Percentiles rank a stretch among this genome's conserved stretches.
phyloP scores from a whole-genome alignment of 345 rosid species.

The Rubroshorea leprosula region DNA sequence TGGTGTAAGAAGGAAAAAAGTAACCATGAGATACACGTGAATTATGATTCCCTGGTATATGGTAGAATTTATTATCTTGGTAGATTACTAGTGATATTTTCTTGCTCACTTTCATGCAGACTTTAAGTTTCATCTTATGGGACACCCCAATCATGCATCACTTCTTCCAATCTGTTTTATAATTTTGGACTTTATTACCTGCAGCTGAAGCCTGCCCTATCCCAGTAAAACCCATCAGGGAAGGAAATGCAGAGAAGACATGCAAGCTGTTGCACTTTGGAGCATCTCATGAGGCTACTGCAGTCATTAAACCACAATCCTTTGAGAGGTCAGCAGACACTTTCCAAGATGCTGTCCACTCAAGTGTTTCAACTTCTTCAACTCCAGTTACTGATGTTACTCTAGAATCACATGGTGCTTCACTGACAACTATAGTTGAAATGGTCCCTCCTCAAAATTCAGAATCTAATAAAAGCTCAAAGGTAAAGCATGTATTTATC shows the following conservation, averaged over 20 bases:
- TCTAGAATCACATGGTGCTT: no score
- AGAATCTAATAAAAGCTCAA: slow-evolving; percentile 41
- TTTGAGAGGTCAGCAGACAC: slow-evolving; percentile 31
- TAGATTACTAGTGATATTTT: no score
- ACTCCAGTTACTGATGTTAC: slow-evolving; percentile 21
- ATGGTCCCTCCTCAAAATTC: slow-evolving; percentile 35
- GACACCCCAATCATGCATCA: background rate
- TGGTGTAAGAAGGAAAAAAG: no score
- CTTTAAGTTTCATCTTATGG: background rate
- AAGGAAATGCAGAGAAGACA: slow-evolving; percentile 23
- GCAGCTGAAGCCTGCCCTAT: slow-evolving; percentile 31
- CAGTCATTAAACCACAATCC: slow-evolving; percentile 30
- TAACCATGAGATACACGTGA: no score
- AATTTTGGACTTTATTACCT: slow-evolving; percentile 14
- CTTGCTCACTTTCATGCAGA: background rate
- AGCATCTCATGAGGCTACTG: slow-evolving; percentile 26
- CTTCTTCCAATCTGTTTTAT: slow-evolving; percentile 9
- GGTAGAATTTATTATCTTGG: background rate
- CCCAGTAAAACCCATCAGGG: slow-evolving; percentile 38
- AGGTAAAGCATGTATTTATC: slow-evolving; percentile 33
- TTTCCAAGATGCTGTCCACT: slow-evolving; percentile 25
- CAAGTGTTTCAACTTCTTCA: slow-evolving; percentile 30
- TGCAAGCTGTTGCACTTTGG: slow-evolving; percentile 22
- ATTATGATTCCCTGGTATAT: background rate
- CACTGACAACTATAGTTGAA: slow-evolving; percentile 41